These are phyloP conservation scores for Hypocrella siamensis DNA, from an alignment of 2,329 filamentous ascomycete species.

Conservation along the genomic window DNA sequence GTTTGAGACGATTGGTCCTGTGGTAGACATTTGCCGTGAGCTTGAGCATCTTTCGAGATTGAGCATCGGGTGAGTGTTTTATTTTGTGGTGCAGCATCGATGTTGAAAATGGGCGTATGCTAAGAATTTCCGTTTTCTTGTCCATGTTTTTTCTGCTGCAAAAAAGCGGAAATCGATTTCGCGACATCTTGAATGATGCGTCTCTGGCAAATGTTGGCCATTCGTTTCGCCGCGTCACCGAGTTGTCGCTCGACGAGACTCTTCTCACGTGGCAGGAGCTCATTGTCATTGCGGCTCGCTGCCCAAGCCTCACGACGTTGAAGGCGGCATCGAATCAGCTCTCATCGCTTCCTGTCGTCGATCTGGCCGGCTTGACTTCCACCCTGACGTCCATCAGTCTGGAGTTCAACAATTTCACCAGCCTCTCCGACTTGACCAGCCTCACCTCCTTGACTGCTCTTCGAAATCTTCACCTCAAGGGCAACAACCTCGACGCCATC, in stretches of 20 bases:
- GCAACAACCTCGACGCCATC: constrained; percentile 48
- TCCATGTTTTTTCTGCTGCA: neutral
- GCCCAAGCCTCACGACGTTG: constrained; percentile 34
- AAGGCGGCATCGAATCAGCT: constrained; percentile 44
- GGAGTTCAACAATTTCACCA: constrained; percentile 54
- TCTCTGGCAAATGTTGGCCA: constrained; percentile 15
- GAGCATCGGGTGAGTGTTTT: constrained; percentile 53
- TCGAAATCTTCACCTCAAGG: constrained; percentile 54
- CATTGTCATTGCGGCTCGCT: constrained; percentile 34
- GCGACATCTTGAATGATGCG: constrained; percentile 20
- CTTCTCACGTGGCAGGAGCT: constrained; percentile 52
- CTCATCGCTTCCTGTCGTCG: constrained; percentile 26
- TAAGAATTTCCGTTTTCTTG: neutral
- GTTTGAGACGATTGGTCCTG: constrained; percentile 49
- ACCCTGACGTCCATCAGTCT: constrained; percentile 50
- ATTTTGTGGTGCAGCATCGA: neutral
- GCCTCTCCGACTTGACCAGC: constrained; percentile 38
- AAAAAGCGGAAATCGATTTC: constrained; percentile 58
- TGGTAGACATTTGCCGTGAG: constrained; percentile 55
- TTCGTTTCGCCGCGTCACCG: constrained; percentile 34
- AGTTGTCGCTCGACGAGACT: constrained; percentile 52
- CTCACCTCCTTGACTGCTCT: constrained; percentile 36
- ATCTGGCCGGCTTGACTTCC: constrained; percentile 23
- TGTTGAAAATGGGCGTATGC: neutral
- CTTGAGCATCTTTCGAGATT: constrained; percentile 51